These are phyloP conservation scores for Penicillium silybi DNA, from an alignment of 495 filamentous ascomycete genomes.

Conservation along the genomic window DNA sequence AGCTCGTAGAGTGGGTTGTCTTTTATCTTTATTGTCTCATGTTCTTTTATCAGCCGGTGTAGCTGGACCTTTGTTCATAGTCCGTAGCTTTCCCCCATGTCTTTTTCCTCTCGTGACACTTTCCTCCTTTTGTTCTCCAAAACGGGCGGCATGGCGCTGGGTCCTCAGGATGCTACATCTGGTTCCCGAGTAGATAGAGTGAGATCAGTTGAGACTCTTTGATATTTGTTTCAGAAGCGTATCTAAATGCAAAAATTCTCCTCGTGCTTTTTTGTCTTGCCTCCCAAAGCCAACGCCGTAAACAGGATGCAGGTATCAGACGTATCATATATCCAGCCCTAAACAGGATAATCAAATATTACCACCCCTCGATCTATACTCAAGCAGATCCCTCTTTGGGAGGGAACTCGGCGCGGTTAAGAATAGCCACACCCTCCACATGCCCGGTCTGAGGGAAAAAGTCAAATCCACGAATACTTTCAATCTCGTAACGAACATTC, in stretches of 20 bases:
- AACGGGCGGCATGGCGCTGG: conserved; percentile 18
- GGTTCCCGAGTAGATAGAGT: conserved; percentile 20
- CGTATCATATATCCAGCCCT: not conserved
- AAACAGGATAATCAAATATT: not conserved
- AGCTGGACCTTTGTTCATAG: conserved; percentile 31
- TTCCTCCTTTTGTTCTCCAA: conserved; percentile 11
- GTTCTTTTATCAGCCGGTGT: conserved; percentile 21
- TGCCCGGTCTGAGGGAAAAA: conserved; percentile 98
- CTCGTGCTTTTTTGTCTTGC: not conserved
- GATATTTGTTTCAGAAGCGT: conserved; percentile 14
- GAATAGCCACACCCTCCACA: conserved; percentile 88
- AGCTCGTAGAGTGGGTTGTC: conserved; percentile 37
- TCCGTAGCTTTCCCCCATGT: conserved; percentile 28
- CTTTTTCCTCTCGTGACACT: conserved; percentile 7
- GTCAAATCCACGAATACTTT: conserved; percentile 90
- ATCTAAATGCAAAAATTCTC: conserved; percentile 11
- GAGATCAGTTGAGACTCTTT: conserved; percentile 8
- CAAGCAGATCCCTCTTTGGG: conserved; percentile 9
- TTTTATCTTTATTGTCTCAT: conserved; percentile 15
- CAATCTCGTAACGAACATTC: conserved; percentile 71
- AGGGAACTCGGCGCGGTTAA: conserved; percentile 41
- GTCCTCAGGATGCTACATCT: conserved; percentile 15
- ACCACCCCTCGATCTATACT: not conserved
- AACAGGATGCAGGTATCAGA: not conserved
- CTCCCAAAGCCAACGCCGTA: not conserved